Conservation (phyloP, 225 moss, liverwort and hornwort species). For the Asterella californica region DNA sequence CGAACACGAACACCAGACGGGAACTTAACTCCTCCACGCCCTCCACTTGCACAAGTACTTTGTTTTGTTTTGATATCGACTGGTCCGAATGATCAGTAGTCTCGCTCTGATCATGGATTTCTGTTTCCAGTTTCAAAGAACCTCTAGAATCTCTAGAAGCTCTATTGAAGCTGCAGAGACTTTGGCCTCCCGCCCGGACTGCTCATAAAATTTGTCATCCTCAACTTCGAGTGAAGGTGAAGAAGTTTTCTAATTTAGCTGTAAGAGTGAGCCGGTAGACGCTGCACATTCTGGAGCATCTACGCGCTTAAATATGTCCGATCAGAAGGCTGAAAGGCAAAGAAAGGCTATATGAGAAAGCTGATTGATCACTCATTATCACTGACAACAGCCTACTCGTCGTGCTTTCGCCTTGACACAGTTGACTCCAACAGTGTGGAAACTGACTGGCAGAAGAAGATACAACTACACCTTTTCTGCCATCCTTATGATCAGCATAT, state of each 20-base stretch:
- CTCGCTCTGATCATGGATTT: neutral
- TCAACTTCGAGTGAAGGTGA: neutral
- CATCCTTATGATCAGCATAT: too few relatives aligned
- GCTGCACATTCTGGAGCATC: neutral
- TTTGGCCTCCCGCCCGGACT: neutral
- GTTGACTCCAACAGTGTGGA: too few relatives aligned
- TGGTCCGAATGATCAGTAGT: too few relatives aligned
- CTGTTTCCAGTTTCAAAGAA: neutral
- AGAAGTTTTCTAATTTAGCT: neutral
- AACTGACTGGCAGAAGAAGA: too few relatives aligned
- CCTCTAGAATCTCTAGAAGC: neutral
- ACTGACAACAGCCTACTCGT: too few relatives aligned
- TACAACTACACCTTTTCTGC: too few relatives aligned
- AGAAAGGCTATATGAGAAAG: too few relatives aligned
- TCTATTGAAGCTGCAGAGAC: neutral
- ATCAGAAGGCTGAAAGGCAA: too few relatives aligned
- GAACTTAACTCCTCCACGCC: neutral
- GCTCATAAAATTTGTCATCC: neutral
- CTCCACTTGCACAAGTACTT: neutral
- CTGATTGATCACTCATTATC: too few relatives aligned
- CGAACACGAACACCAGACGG: neutral
- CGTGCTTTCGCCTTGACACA: too few relatives aligned
- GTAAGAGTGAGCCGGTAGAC: constrained; percentile 2
- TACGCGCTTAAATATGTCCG: neutral
- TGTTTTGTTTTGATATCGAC: neutral